A percentile compares a stretch with the other conserved stretches of the same genome.
Evolutionary conservation across 495 filamentous ascomycete genomes (phyloP).

Genomic region (Jackrogersella minutella): DNA sequence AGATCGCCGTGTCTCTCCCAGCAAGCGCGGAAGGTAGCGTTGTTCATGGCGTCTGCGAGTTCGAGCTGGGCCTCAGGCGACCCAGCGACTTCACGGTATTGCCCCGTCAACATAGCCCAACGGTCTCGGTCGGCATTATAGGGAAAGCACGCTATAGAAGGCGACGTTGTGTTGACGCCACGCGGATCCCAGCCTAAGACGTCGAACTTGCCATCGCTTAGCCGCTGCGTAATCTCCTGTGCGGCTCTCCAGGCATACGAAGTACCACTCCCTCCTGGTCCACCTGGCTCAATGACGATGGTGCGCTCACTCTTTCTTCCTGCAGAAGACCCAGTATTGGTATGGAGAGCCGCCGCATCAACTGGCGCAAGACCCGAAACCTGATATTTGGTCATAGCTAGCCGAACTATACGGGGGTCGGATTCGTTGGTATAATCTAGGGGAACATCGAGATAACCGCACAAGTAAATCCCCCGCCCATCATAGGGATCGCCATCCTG

Average conservation of each 20-base stretch:
- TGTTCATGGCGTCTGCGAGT: slow-evolving; percentile 50
- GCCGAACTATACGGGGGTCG: slow-evolving; percentile 51
- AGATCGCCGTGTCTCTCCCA: slow-evolving; percentile 55
- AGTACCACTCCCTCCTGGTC: slow-evolving; percentile 56
- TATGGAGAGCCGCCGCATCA: background rate
- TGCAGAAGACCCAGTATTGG: background rate
- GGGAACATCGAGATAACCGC: slow-evolving; percentile 57
- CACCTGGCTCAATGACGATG: slow-evolving; percentile 57
- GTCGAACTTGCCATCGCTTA: slow-evolving; percentile 55
- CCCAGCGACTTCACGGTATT: slow-evolving; percentile 48
- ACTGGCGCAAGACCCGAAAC: slow-evolving; percentile 51
- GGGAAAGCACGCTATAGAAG: slow-evolving; percentile 59
- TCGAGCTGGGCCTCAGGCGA: slow-evolving; percentile 48
- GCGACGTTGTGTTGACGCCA: slow-evolving; percentile 61
- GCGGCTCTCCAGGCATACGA: slow-evolving; percentile 49
- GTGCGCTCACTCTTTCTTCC: slow-evolving; percentile 55
- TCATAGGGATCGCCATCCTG: slow-evolving; percentile 42
- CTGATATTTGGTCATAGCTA: slow-evolving; percentile 56
- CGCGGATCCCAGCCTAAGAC: slow-evolving; percentile 66
- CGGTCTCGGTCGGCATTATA: slow-evolving; percentile 52
- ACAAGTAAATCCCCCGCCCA: slow-evolving; percentile 55
- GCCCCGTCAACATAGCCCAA: slow-evolving; percentile 50
- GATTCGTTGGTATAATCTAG: slow-evolving; percentile 56
- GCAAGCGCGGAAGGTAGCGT: slow-evolving; percentile 54
- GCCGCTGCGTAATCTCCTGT: slow-evolving; percentile 45